Evolutionary conservation across 306 rosid species (phyloP).

Genomic region (Corylus americana): DNA sequence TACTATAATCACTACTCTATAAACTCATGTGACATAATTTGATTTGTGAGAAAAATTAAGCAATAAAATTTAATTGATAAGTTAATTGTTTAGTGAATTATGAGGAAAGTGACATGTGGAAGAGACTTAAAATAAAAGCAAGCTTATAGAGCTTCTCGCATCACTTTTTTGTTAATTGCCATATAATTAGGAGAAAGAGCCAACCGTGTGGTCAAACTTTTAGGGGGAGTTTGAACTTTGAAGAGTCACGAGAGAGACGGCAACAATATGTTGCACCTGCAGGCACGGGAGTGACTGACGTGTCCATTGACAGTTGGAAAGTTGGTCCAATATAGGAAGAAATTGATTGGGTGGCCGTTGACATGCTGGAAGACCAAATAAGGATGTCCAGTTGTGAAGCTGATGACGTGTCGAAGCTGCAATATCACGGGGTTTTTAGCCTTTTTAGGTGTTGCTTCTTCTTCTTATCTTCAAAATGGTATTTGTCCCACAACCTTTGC

Average conservation of each 20-base stretch:
- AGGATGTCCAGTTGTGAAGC: not conserved
- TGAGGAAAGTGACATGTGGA: too few relatives aligned
- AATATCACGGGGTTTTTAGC: not conserved
- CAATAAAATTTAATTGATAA: too few relatives aligned
- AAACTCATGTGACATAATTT: too few relatives aligned
- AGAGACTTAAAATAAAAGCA: too few relatives aligned
- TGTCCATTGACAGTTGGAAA: conserved; percentile 11
- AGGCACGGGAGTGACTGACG: conserved; percentile 10
- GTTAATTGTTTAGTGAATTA: too few relatives aligned
- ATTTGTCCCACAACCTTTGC: too few relatives aligned
- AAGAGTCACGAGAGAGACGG: not conserved
- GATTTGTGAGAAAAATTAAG: too few relatives aligned
- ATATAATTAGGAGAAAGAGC: too few relatives aligned
- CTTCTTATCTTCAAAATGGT: not conserved
- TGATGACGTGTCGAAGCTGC: not conserved
- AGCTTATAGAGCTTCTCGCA: too few relatives aligned
- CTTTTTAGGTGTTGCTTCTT: not conserved
- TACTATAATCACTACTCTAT: too few relatives aligned
- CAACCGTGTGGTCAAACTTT: not conserved
- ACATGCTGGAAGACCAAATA: conserved; percentile 8
- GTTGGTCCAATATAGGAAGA: conserved; percentile 7
- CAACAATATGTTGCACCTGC: not conserved
- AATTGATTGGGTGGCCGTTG: conserved; percentile 20
- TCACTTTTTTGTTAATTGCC: too few relatives aligned
- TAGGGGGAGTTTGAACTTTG: not conserved